phyloP scores from a whole-genome alignment of 768 basidiomycete species.

The Boletus vinaceobasis region DNA sequence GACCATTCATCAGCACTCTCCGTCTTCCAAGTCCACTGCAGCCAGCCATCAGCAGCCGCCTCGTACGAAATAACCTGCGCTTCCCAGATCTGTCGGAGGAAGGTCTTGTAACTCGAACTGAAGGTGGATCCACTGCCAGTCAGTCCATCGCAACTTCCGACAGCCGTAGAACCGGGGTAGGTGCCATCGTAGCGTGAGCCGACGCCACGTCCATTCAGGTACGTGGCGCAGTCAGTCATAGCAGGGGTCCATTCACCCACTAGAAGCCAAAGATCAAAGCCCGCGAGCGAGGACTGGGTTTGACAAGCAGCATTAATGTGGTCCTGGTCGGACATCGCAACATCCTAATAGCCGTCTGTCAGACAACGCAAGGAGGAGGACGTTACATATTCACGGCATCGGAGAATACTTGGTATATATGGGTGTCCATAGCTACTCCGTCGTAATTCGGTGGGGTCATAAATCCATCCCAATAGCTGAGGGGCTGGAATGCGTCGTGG shows the following conservation, averaged over 20 bases:
- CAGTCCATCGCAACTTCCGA: constrained; percentile 71
- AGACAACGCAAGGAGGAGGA: not conserved
- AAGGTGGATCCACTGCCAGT: constrained; percentile 77
- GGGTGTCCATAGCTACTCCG: constrained; percentile 77
- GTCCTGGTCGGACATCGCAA: constrained; percentile 43
- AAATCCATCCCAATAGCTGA: constrained; percentile 68
- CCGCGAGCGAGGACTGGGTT: constrained; percentile 41
- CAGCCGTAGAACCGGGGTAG: constrained; percentile 55
- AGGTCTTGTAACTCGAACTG: constrained; percentile 74
- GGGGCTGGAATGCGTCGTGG: constrained; percentile 76
- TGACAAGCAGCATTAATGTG: constrained; percentile 64
- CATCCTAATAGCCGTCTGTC: constrained; percentile 33
- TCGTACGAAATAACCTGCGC: constrained; percentile 77
- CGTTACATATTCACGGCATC: constrained; percentile 39
- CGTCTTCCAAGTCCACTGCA: constrained; percentile 84
- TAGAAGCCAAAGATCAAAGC: constrained; percentile 70
- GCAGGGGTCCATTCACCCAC: constrained; percentile 90
- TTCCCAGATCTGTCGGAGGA: constrained; percentile 80
- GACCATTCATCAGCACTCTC: constrained; percentile 87
- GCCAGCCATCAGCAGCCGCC: constrained; percentile 61
- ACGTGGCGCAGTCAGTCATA: constrained; percentile 58
- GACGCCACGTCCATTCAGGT: constrained; percentile 74
- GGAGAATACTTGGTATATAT: constrained; percentile 76
- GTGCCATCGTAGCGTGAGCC: constrained; percentile 66
- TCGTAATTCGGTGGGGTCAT: constrained; percentile 48